These are phyloP conservation scores for Yamadazyma insecticola DNA, from an alignment of 805 yeast genomes.

Conservation along the genomic window DNA sequence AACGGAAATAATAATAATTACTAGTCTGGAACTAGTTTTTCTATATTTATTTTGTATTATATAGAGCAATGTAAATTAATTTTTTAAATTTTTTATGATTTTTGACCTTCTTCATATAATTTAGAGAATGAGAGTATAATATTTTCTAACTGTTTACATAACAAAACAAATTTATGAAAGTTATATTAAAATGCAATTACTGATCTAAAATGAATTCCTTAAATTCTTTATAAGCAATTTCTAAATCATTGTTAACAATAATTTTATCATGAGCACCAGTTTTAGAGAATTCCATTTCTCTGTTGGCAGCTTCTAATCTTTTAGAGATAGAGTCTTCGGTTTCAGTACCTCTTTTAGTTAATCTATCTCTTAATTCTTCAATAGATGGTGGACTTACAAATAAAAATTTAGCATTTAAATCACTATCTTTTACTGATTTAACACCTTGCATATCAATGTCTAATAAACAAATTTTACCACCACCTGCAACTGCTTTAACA, in stretches of 20 bases:
- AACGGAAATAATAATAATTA: slow-evolving; percentile 1
- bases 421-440: slow-evolving; percentile 78
- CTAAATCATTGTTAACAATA: slow-evolving; percentile 88
- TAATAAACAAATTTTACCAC: slow-evolving; percentile 77
- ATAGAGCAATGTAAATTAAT: no score
- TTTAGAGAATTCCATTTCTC: slow-evolving; percentile 84
- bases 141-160: no score
- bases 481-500: slow-evolving; percentile 63
- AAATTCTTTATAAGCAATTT: slow-evolving; percentile 78
- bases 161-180: no score
- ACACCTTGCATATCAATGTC: slow-evolving; percentile 99
- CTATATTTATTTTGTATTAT: neutral
- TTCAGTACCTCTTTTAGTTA: slow-evolving; percentile 92
- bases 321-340: slow-evolving; percentile 78
- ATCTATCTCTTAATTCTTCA: slow-evolving; percentile 69
- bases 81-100: no score
- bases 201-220: slow-evolving; percentile 65
- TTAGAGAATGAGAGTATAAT: no score
- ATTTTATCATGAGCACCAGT: slow-evolving; percentile 90
- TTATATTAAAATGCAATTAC: no score
- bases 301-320: slow-evolving; percentile 81
- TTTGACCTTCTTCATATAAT: no score
- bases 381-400: slow-evolving; percentile 92
- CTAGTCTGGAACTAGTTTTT: neutral
- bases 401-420: slow-evolving; percentile 77